A percentile compares a stretch with the other conserved stretches of the same genome.
phyloP scores from a whole-genome alignment of 1,284 basidiomycete genomes.

The Dichomitus squalens region DNA sequence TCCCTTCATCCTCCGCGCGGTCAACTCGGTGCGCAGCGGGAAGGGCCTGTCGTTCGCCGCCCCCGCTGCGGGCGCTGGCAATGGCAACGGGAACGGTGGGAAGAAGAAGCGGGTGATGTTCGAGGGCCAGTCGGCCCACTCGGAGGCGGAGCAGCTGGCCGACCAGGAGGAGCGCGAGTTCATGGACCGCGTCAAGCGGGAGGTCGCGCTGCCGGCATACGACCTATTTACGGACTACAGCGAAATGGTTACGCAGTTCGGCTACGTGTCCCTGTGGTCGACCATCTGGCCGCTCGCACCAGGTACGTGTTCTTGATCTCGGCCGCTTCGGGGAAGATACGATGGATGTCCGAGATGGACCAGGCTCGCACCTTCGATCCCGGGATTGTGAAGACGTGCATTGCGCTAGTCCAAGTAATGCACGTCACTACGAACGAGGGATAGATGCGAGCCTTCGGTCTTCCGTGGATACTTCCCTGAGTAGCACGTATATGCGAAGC shows the following conservation, averaged over 20 bases:
- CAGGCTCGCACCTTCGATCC: background rate
- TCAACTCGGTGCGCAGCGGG: constrained; percentile 54
- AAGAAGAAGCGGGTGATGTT: constrained; percentile 75
- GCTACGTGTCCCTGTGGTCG: constrained; percentile 90
- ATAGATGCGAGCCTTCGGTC: background rate
- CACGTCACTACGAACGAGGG: background rate
- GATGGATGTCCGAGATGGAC: background rate
- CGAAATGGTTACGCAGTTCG: constrained; percentile 97
- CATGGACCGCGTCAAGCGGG: constrained; percentile 74
- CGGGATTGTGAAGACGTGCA: background rate
- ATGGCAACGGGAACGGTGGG: constrained; percentile 21
- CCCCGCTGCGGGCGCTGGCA: constrained; percentile 24
- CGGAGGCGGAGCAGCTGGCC: constrained; percentile 34
- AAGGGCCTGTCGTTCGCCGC: constrained; percentile 32
- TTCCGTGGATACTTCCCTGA: background rate
- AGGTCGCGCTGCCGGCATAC: constrained; percentile 85
- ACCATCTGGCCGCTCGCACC: constrained; percentile 94
- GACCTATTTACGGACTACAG: constrained; percentile 84
- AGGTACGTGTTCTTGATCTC: constrained; percentile 41
- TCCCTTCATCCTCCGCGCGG: constrained; percentile 75
- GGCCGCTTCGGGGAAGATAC: background rate
- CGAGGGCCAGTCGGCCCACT: constrained; percentile 56
- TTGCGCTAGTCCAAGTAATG: background rate
- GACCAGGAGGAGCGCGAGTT: constrained; percentile 70
- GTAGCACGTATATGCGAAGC: background rate